These are phyloP conservation scores for Baudoinia panamericana DNA, from an alignment of 495 filamentous ascomycete genomes.

Conservation along the genomic window DNA sequence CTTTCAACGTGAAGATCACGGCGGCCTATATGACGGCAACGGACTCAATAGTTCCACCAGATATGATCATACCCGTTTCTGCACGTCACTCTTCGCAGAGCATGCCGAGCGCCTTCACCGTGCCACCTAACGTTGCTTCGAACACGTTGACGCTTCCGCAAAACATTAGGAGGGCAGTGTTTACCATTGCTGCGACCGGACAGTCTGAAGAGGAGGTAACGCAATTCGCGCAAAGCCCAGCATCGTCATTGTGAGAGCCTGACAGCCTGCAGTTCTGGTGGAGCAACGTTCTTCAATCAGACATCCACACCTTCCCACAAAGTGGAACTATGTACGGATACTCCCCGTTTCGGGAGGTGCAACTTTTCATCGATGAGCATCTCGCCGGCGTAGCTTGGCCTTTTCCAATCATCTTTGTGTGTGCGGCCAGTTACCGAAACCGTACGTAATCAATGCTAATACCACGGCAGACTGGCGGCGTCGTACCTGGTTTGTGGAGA, in stretches of 20 bases:
- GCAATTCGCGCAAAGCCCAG: neutral
- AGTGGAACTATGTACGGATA: constrained; percentile 49
- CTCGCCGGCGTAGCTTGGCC: constrained; percentile 75
- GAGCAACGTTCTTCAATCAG: constrained; percentile 58
- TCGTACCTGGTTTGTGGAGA: constrained; percentile 69
- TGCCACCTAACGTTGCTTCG: constrained; percentile 53
- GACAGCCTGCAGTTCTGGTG: constrained; percentile 54
- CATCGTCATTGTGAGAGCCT: neutral
- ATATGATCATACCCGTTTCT: constrained; percentile 68
- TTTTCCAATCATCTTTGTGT: constrained; percentile 75
- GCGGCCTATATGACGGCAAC: constrained; percentile 56
- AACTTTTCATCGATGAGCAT: constrained; percentile 62
- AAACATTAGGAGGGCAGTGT: constrained; percentile 54
- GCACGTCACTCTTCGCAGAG: constrained; percentile 39
- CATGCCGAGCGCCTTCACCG: constrained; percentile 50
- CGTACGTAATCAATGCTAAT: too few species aligned
- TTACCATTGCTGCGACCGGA: constrained; percentile 65
- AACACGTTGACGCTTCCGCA: constrained; percentile 46
- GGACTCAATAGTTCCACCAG: constrained; percentile 39
- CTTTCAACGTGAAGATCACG: constrained; percentile 70
- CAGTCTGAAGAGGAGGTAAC: constrained; percentile 54
- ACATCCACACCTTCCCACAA: constrained; percentile 47
- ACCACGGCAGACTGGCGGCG: constrained; percentile 80
- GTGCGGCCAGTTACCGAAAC: too few species aligned
- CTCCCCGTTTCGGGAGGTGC: constrained; percentile 71